Percentiles rank a stretch among this genome's conserved stretches.
These are phyloP conservation scores for Russula griseocarnosa DNA, from an alignment of 768 basidiomycete species.

Conservation along the genomic window DNA sequence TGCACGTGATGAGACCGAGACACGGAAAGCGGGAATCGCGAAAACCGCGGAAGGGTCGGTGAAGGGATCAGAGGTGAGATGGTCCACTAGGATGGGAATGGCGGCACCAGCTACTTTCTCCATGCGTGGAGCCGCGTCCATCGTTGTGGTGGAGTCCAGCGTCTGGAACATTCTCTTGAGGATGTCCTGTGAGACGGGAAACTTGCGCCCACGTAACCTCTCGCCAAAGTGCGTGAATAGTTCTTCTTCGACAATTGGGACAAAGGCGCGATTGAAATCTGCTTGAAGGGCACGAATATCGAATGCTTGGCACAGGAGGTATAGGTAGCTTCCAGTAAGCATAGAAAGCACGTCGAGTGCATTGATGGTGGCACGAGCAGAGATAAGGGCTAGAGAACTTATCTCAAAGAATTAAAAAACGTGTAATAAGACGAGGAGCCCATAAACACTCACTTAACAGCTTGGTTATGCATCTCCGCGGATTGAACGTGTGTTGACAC, in stretches of 20 bases:
- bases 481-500: slow-evolving; percentile 82
- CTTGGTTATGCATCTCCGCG: slow-evolving; percentile 91
- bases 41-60: slow-evolving; percentile 29
- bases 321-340: slow-evolving; percentile 70
- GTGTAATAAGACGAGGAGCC: not conserved
- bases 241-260: slow-evolving; percentile 48
- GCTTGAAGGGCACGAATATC: slow-evolving; percentile 74
- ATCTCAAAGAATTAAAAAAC: slow-evolving; percentile 25
- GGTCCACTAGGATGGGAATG: slow-evolving; percentile 61
- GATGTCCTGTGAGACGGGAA: slow-evolving; percentile 39
- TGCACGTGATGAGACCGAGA: slow-evolving; percentile 47
- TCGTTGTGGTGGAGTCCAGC: slow-evolving; percentile 62
- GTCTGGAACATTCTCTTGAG: slow-evolving; percentile 44
- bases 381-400: slow-evolving; percentile 80
- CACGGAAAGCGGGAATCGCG: slow-evolving; percentile 52
- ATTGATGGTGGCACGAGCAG: slow-evolving; percentile 73
- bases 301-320: slow-evolving; percentile 78
- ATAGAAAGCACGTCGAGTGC: slow-evolving; percentile 76
- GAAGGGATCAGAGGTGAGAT: slow-evolving; percentile 36
- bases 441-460: slow-evolving; percentile 64
- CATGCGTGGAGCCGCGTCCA: slow-evolving; percentile 73
- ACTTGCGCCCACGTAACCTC: slow-evolving; percentile 38
- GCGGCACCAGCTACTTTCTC: slow-evolving; percentile 60
- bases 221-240: slow-evolving; percentile 45
- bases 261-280: slow-evolving; percentile 54